Conservation (phyloP, 805 yeast genomes). For the Saccharomycopsis fibuligera region DNA sequence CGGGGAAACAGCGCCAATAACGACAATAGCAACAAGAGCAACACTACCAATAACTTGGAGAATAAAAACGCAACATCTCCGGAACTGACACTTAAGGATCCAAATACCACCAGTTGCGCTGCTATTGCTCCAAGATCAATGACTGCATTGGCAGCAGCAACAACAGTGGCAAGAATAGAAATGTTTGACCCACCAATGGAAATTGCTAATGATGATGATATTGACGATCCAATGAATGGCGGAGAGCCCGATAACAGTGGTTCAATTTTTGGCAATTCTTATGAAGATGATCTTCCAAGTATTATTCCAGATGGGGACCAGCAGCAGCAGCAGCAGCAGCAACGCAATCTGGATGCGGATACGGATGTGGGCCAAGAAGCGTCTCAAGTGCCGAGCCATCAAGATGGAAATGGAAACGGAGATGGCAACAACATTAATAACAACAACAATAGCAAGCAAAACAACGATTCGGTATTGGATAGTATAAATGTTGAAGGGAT, state of each 20-base stretch:
- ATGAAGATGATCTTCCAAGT: background rate
- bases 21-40: background rate
- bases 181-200: no score
- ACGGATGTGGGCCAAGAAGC: no score
- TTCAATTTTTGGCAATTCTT: background rate
- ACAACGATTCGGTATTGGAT: background rate
- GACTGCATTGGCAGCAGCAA: conserved; percentile 14
- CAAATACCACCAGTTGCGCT: conserved; percentile 8
- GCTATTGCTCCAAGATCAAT: conserved; percentile 16
- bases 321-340: no score
- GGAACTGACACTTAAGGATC: background rate
- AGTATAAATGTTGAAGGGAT: no score
- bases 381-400: no score
- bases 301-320: background rate
- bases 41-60: background rate
- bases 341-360: no score
- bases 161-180: background rate
- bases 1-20: background rate
- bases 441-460: background rate
- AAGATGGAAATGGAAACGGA: background rate
- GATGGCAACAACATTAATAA: background rate
- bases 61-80: background rate
- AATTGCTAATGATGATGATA: background rate
- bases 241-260: background rate
- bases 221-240: background rate